A percentile compares a stretch with the other conserved stretches of the same genome.
Evolutionary conservation across 805 yeast species (phyloP).

Genomic region (Debaryomyces hansenii): DNA sequence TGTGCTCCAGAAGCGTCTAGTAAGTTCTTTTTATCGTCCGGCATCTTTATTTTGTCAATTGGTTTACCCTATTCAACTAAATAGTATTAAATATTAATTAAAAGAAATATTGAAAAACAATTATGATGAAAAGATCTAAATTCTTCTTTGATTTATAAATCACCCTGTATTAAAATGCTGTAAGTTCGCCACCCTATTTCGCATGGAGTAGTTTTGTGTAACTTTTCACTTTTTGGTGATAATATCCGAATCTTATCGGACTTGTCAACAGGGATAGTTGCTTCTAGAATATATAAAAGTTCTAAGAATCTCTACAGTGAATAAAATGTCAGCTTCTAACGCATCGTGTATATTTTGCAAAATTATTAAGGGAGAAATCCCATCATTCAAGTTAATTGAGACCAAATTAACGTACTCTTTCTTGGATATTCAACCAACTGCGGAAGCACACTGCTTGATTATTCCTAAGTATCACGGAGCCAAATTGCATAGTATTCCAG

Average conservation of each 20-base stretch:
- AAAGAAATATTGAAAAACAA: not conserved
- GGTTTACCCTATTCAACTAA: not conserved
- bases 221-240: not conserved
- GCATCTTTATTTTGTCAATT: slow-evolving; percentile 4
- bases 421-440: slow-evolving; percentile 89
- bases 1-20: slow-evolving; percentile 67
- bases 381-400: slow-evolving; percentile 86
- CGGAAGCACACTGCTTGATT: slow-evolving; percentile 83
- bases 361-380: slow-evolving; percentile 93
- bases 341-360: slow-evolving; percentile 81
- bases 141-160: not conserved
- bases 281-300: not conserved
- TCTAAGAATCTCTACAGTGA: not conserved
- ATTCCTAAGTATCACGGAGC: slow-evolving; percentile 96
- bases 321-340: slow-evolving; percentile 3
- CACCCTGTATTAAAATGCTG: not conserved
- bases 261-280: not conserved
- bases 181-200: slow-evolving; percentile 6
- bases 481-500: slow-evolving; percentile 88
- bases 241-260: not conserved
- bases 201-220: slow-evolving; percentile 5
- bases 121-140: not conserved
- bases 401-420: slow-evolving; percentile 81
- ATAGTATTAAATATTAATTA: not conserved
- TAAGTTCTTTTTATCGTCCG: slow-evolving; percentile 36